Evolutionary conservation across 768 basidiomycete genomes (phyloP).

Genomic region (Coprinopsis cinerea): DNA sequence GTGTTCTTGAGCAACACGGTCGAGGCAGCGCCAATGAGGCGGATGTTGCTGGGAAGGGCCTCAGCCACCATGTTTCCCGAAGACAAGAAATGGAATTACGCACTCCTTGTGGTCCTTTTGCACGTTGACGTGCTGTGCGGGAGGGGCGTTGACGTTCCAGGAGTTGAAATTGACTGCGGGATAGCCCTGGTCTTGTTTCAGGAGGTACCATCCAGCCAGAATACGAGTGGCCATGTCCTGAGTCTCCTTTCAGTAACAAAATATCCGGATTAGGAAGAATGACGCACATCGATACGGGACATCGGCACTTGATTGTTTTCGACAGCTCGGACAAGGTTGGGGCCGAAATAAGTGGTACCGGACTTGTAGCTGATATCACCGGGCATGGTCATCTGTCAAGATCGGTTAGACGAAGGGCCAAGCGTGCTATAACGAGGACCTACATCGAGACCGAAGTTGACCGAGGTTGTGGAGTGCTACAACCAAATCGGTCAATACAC

Average conservation of each 20-base stretch:
- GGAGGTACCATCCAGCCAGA: slow-evolving; percentile 55
- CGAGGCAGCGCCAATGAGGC: slow-evolving; percentile 54
- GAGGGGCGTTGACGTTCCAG: slow-evolving; percentile 32
- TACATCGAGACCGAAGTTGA: slow-evolving; percentile 59
- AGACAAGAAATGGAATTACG: slow-evolving; percentile 3
- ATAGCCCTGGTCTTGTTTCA: slow-evolving; percentile 51
- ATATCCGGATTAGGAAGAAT: neutral
- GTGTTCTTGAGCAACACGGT: slow-evolving; percentile 61
- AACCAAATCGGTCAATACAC: neutral
- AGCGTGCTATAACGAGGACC: slow-evolving; percentile 13
- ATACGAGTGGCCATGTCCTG: slow-evolving; percentile 70
- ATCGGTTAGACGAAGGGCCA: neutral
- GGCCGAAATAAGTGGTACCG: slow-evolving; percentile 60
- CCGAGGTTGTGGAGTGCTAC: slow-evolving; percentile 45
- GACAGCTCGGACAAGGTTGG: slow-evolving; percentile 51
- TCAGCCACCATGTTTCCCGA: neutral
- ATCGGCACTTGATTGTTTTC: slow-evolving; percentile 53
- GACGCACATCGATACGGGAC: slow-evolving; percentile 46
- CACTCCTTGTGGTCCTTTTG: slow-evolving; percentile 49
- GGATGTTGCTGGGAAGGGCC: slow-evolving; percentile 38
- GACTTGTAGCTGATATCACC: slow-evolving; percentile 45
- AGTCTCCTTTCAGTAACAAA: neutral
- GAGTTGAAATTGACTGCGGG: slow-evolving; percentile 60
- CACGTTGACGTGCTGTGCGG: slow-evolving; percentile 48
- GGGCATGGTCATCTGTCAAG: slow-evolving; percentile 63